These are phyloP conservation scores for Cryptosporidium ubiquitum DNA, from an alignment of 169 alveolate species.

Conservation along the genomic window DNA sequence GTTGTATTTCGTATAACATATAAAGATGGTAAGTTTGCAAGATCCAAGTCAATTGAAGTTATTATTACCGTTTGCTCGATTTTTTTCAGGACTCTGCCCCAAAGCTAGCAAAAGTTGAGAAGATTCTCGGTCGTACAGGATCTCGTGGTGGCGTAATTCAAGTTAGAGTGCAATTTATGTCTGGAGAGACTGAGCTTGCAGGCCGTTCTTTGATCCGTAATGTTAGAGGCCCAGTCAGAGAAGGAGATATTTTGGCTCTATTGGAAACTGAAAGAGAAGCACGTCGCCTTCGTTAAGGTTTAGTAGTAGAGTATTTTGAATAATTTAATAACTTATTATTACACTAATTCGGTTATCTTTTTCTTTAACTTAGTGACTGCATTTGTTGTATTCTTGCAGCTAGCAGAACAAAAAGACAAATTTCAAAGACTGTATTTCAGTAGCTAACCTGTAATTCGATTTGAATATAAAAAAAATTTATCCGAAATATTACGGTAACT, in stretches of 20 bases:
- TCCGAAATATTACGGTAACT: not conserved
- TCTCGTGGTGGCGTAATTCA: conserved; percentile 98
- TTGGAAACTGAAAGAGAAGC: conserved; percentile 98
- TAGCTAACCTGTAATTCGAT: not conserved
- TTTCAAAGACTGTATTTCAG: not conserved
- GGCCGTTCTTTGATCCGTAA: conserved; percentile 96
- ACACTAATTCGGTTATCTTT: not conserved
- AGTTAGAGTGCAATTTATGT: conserved; percentile 93
- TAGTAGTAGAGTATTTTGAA: not conserved
- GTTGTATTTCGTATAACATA: not conserved
- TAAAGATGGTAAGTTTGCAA: conserved; percentile 33
- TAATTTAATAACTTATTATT: not conserved
- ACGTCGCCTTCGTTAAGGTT: conserved; percentile 91
- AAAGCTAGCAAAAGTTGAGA: conserved; percentile 94
- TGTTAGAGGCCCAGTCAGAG: conserved; percentile 98
- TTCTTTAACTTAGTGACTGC: not conserved
- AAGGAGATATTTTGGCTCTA: conserved; percentile 96
- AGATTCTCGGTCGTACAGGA: conserved; percentile 95
- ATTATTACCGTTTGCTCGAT: not conserved
- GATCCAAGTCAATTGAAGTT: not conserved
- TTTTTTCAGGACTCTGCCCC: conserved; percentile 79
- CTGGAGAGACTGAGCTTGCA: conserved; percentile 86
- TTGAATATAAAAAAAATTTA: not conserved
- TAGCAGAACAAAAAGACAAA: not conserved
- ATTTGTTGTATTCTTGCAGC: not conserved